Evolutionary conservation across 495 filamentous ascomycete genomes (phyloP).

Genomic region (Bacidia rubella): DNA sequence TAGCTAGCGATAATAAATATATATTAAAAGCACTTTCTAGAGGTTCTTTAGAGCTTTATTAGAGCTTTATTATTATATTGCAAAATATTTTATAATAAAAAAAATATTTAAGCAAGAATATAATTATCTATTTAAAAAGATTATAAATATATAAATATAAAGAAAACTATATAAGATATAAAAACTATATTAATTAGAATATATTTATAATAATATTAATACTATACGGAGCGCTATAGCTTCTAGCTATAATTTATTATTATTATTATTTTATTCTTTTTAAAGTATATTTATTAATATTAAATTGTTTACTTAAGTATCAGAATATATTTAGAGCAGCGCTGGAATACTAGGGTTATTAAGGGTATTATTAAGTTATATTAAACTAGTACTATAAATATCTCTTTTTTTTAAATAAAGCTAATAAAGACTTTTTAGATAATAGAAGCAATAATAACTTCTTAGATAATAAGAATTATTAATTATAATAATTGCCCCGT

Average conservation of each 20-base stretch:
- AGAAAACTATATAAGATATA: too few relatives aligned
- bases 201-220: too few relatives aligned
- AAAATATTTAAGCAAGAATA: too few relatives aligned
- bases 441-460: conserved; percentile 10
- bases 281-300: background rate
- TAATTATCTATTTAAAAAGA: too few relatives aligned
- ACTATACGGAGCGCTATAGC: too few relatives aligned
- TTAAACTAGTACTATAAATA: background rate
- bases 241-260: too few relatives aligned
- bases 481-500: background rate
- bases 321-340: background rate
- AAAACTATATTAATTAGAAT: too few relatives aligned
- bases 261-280: too few relatives aligned
- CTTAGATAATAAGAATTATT: conserved; percentile 9
- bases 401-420: background rate
- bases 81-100: too few relatives aligned
- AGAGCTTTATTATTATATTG: too few relatives aligned
- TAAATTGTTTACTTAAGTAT: background rate
- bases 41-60: background rate
- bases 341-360: background rate
- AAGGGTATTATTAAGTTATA: background rate
- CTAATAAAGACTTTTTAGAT: conserved; percentile 5
- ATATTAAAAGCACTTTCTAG: background rate
- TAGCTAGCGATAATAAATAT: background rate
- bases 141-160: too few relatives aligned